phyloP scores from a whole-genome alignment of 2,329 filamentous ascomycete genomes.

The Xylariaceae sp. region DNA sequence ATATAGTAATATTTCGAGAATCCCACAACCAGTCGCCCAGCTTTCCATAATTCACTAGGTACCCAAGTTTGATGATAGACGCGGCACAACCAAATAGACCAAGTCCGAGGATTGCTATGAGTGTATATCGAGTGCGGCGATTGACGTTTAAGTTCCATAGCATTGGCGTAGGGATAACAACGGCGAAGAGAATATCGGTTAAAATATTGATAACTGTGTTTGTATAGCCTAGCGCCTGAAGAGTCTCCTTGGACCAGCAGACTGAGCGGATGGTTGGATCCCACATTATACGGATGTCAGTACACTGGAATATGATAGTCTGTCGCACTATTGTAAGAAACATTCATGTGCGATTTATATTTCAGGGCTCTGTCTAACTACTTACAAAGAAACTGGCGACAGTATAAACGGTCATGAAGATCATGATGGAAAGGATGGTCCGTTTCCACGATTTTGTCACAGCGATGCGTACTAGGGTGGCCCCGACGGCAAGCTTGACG shows the following conservation, averaged over 20 bases:
- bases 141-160: constrained; percentile 50
- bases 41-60: constrained; percentile 47
- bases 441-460: constrained; percentile 43
- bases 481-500: constrained; percentile 51
- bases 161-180: constrained; percentile 47
- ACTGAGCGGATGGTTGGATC: constrained; percentile 45
- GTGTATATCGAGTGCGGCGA: constrained; percentile 46
- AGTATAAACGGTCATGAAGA: constrained; percentile 43
- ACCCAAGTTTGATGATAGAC: constrained; percentile 49
- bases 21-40: constrained; percentile 52
- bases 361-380: neutral
- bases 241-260: constrained; percentile 49
- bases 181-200: constrained; percentile 48
- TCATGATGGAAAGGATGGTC: constrained; percentile 47
- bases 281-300: constrained; percentile 52
- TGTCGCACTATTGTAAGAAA: too few species aligned
- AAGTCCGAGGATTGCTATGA: constrained; percentile 49
- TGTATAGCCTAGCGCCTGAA: constrained; percentile 51
- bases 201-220: constrained; percentile 45
- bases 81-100: constrained; percentile 53
- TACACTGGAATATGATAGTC: constrained; percentile 56
- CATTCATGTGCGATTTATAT: neutral
- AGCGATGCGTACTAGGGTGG: constrained; percentile 50
- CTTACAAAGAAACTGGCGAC: constrained; percentile 43
- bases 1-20: constrained; percentile 53